Evolutionary conservation across 2,329 filamentous ascomycete species (phyloP), one percentile per base, ranked within the genome.

Genomic region (Tolypocladium pustulatum): DNA sequence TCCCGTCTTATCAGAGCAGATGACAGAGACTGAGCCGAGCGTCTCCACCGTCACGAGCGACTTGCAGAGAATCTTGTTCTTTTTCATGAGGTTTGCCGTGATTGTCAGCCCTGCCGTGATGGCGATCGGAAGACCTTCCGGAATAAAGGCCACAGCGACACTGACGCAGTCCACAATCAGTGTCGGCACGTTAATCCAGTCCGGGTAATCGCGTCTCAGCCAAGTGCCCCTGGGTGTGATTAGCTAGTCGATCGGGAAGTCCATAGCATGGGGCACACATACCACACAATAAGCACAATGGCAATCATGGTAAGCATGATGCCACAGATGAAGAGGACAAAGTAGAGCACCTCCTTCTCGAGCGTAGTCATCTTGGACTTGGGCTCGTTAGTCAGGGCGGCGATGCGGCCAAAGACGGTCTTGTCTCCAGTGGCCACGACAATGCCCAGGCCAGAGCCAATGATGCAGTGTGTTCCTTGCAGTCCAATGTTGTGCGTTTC

Each of bases 1-100:
- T 4, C 88, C 88, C 0, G 88, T 91, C 75, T 91, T 91, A 69
- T 91, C 88, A 0, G 86, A 89, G 68, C 88, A 90, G 46, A 91
- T 85, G 9, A 89, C 82, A 0, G 85, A 88, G 1, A 90, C 87
- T 0, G 85, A 80, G 0, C 88, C 88, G 0, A 91, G 78, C 0
- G 88, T 91, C 71, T 91, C 88, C 0, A 90, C 87, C 0, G 88
- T 91, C 72, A 89, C 89, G 54, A 92, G 77, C 0, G 86, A 89
- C 73, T 91, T 91, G 82, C 88, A 91, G 10, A 91, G 79, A 51
- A 91, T 85, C 67, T 88, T 87, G 70, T 91, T 86, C 72, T 87
- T 85, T 62, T 80, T 80, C 89, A 92, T 91, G 64, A 89, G 80
- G 62, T 87, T 89, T 25, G 89, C 88, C 1, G 84, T 87, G 60